Base-by-base conservation (phyloP, 2,329 filamentous ascomycete species). In the Xylariomycetidae sp. region DNA sequence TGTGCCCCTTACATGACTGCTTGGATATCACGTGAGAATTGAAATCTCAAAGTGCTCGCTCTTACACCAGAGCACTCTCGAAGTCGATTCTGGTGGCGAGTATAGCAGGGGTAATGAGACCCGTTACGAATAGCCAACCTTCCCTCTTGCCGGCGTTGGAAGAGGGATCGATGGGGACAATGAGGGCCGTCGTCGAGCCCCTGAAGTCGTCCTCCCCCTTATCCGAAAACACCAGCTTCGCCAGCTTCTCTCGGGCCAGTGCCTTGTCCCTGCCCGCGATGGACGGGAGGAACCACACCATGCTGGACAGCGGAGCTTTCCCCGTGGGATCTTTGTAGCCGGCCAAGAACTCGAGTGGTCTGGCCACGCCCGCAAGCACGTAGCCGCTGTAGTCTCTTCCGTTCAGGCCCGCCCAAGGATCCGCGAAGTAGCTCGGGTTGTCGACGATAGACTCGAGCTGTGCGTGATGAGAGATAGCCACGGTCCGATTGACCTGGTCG, bases 51-150 rank as follows among this genome's bases (percentile, higher is more conserved):
- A 4, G 14, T 6, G n/a, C 17, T 27, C 16, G 8, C 8, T 10
- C 14, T 16, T 39, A 47, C 10, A 16, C 37, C 12, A 47, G 13
- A n/a, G 26, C 31, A 9, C 31, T 38, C 34, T 41, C 46, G 12
- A 80, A 50, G 42, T 75, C 63, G 19, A 80, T 64, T 50, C 70
- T 69, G 14, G 72, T 62, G 9, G 72, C 73, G 40, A 77, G 49
- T 20, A 70, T 57, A 36, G 53, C 64, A 19, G 60, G 56, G 3
- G 72, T 68, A 38, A 71, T 40, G 35, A 77, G 74, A 0, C 77
- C 76, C 0, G 74, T 74, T 3, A 71, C 66, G 50, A 75, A 80
- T 12, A 81, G 48, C 72, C 73, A 77, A 0, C 66, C 77, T 38
- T 65, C 63, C 13, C 68, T 63, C 44, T 63, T 59, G 0, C 65